phyloP scores from a whole-genome alignment of 2,329 filamentous ascomycete genomes.

The Hymenoscyphus infarciens region DNA sequence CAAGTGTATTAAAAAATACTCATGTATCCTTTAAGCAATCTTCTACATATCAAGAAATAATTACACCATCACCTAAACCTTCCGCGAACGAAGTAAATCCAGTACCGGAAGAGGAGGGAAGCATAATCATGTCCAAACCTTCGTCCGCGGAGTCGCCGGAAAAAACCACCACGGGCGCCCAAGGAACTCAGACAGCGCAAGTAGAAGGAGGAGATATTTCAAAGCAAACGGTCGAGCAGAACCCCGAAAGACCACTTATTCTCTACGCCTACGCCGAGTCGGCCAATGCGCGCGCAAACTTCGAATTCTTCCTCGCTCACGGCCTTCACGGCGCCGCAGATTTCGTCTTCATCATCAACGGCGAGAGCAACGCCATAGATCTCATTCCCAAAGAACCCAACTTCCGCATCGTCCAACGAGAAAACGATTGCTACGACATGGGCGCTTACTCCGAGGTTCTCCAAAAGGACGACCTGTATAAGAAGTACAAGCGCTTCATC shows the following conservation, averaged over 20 bases:
- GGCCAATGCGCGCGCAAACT: slow-evolving; percentile 19
- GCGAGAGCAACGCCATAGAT: slow-evolving; percentile 16
- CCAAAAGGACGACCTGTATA: slow-evolving; percentile 19
- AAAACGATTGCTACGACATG: slow-evolving; percentile 28
- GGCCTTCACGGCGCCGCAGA: slow-evolving; percentile 25
- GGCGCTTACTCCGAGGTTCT: slow-evolving; percentile 24
- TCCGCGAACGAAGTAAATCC: not conserved
- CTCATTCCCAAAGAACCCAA: slow-evolving; percentile 20
- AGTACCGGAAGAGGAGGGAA: not conserved
- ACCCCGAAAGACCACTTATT: slow-evolving; percentile 7
- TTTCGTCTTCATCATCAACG: slow-evolving; percentile 29
- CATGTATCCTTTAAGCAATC: not conserved
- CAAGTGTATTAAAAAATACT: too few species aligned
- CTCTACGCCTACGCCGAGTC: slow-evolving; percentile 26
- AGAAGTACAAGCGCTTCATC: slow-evolving; percentile 26
- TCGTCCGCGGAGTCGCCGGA: too few species aligned
- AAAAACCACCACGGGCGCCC: too few species aligned
- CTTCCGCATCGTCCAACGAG: slow-evolving; percentile 20
- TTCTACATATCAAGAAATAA: not conserved
- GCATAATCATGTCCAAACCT: too few species aligned
- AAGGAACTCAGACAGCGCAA: too few species aligned
- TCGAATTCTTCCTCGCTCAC: slow-evolving; percentile 27
- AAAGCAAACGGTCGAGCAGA: not conserved
- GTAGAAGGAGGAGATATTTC: not conserved
- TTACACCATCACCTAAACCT: not conserved